phyloP scores from a whole-genome alignment of 2,329 filamentous ascomycete genomes.

The Dothideomycetes sp. region DNA sequence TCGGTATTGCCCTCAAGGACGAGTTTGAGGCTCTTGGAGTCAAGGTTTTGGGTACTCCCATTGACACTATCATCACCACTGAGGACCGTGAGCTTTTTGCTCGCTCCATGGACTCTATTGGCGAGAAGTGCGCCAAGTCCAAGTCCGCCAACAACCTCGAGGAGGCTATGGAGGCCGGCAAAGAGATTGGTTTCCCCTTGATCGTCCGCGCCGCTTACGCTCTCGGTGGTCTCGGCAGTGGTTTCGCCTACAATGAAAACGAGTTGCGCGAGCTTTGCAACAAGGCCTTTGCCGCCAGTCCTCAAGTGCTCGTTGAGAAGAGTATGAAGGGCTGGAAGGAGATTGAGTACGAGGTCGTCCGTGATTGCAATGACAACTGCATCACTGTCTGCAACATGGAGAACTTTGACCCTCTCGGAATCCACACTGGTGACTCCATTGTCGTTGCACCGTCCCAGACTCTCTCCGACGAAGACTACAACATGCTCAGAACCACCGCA shows the following conservation, averaged over 20 bases:
- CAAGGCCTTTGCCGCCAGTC: slow-evolving; percentile 89
- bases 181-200: slow-evolving; percentile 89
- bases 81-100: slow-evolving; percentile 97
- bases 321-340: slow-evolving; percentile 99
- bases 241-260: slow-evolving; percentile 80
- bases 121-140: slow-evolving; percentile 95
- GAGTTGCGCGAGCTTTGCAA: slow-evolving; percentile 81
- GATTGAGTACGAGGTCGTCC: slow-evolving; percentile 96
- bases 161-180: slow-evolving; percentile 79
- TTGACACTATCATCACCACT: slow-evolving; percentile 96
- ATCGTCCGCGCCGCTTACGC: slow-evolving; percentile 96
- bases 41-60: slow-evolving; percentile 88
- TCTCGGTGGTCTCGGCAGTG: slow-evolving; percentile 85
- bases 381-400: slow-evolving; percentile 99
- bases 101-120: slow-evolving; percentile 95
- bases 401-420: slow-evolving; percentile 96
- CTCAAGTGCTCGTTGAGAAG: slow-evolving; percentile 90
- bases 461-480: slow-evolving; percentile 94
- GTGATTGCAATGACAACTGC: slow-evolving; percentile 92
- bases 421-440: slow-evolving; percentile 96
- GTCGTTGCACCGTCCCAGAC: slow-evolving; percentile 97
- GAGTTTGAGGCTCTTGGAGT: slow-evolving; percentile 90
- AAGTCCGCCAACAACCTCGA: slow-evolving; percentile 81
- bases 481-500: slow-evolving; percentile 94
- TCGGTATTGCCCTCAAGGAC: slow-evolving; percentile 95